These are phyloP conservation scores for Phytophthora sansomeana DNA, from an alignment of 352 stramenopile species.

Conservation along the genomic window DNA sequence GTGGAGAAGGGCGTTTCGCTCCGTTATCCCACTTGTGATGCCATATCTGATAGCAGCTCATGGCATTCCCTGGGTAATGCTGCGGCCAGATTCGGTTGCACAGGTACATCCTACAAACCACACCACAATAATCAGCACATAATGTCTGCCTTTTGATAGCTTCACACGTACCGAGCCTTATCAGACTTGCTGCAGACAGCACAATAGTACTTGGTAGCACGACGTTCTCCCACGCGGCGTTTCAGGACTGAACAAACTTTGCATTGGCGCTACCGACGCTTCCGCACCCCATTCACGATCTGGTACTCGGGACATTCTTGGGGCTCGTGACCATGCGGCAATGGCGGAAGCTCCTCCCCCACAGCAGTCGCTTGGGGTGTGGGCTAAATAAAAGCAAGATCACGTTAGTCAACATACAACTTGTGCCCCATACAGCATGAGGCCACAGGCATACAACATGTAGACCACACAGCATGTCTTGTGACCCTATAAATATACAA, in stretches of 20 bases:
- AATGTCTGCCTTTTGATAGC: too few relatives aligned
- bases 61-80: slow-evolving; percentile 7
- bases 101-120: background rate
- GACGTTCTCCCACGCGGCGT: background rate
- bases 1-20: background rate
- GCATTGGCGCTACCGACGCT: background rate
- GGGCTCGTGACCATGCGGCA: background rate
- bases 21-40: slow-evolving; percentile 8
- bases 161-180: slow-evolving; percentile 2
- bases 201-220: slow-evolving; percentile 9
- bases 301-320: slow-evolving; percentile 4
- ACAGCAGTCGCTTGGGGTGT: background rate
- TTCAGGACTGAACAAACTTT: background rate
- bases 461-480: background rate
- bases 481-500: too few relatives aligned
- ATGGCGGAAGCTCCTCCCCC: background rate
- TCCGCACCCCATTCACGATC: background rate
- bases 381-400: background rate
- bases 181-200: slow-evolving; percentile 7
- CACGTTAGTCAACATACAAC: slow-evolving; percentile 1
- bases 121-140: background rate
- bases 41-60: slow-evolving; percentile 15
- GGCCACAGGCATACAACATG: slow-evolving; percentile 3
- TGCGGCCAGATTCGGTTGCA: slow-evolving; percentile 6
- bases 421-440: background rate